A percentile compares a stretch with the other conserved stretches of the same genome.
Conservation (phyloP, 495 filamentous ascomycete genomes). For the Penicillium silybi region DNA sequence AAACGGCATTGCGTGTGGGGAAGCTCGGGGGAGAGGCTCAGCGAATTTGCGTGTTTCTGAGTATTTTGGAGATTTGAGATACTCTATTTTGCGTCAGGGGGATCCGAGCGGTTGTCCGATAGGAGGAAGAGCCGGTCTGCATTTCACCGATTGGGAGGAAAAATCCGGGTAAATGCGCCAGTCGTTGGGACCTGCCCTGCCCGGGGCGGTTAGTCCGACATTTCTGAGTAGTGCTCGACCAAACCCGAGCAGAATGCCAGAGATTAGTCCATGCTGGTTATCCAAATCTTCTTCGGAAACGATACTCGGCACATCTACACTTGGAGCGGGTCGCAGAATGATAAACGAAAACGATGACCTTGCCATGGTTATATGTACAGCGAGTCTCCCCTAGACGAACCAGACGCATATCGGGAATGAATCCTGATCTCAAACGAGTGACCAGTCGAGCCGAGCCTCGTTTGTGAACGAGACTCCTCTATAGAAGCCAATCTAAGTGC, state of each 20-base stretch:
- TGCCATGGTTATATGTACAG: conserved; percentile 28
- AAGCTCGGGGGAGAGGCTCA: background rate
- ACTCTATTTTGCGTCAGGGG: conserved; percentile 2
- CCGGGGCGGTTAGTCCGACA: background rate
- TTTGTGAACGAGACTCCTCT: background rate
- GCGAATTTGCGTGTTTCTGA: conserved; percentile 3
- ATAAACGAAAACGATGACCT: conserved; percentile 11
- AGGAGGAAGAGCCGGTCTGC: conserved; percentile 29
- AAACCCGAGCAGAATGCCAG: background rate
- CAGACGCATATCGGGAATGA: background rate
- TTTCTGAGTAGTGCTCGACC: background rate
- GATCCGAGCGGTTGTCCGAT: conserved; percentile 17
- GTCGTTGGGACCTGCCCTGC: background rate
- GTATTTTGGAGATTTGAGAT: conserved; percentile 10
- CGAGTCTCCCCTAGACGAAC: conserved; percentile 7
- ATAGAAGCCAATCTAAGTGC: conserved; percentile 7
- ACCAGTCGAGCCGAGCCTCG: background rate
- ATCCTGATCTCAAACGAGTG: background rate
- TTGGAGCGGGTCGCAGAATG: background rate
- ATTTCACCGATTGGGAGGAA: conserved; percentile 37
- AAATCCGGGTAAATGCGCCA: conserved; percentile 20
- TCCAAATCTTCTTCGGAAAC: background rate
- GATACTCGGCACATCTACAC: background rate
- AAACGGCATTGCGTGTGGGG: conserved; percentile 19
- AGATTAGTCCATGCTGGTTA: background rate